Evolutionary conservation across 2,329 filamentous ascomycete genomes (phyloP).

Genomic region (Lecanicillium sp.): DNA sequence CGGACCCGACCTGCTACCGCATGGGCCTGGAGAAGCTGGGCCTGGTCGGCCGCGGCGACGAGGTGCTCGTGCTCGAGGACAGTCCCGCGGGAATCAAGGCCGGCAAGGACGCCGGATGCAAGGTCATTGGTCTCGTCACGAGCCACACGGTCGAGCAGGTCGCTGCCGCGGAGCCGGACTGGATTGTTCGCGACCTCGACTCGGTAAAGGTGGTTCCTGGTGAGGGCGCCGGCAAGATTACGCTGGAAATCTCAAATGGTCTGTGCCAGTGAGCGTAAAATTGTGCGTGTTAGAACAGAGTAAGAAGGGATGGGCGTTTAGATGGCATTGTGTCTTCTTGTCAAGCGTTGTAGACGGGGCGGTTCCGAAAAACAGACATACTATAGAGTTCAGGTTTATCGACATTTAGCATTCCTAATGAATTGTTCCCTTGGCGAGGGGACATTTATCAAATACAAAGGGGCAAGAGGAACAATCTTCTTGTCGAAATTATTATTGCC

Average conservation of each 20-base stretch:
- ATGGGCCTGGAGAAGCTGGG: slow-evolving; percentile 58
- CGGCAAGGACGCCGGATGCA: slow-evolving; percentile 80
- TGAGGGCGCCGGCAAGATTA: slow-evolving; percentile 50
- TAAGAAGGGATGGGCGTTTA: no score
- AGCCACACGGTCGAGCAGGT: slow-evolving; percentile 72
- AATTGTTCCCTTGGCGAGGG: no score
- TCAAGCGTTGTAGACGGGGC: no score
- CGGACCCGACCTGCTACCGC: slow-evolving; percentile 66
- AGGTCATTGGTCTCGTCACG: slow-evolving; percentile 76
- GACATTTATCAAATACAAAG: no score
- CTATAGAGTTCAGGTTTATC: no score
- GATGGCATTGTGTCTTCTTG: no score
- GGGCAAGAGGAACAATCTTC: no score
- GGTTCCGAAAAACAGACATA: no score
- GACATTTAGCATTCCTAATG: no score
- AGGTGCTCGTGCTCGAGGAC: slow-evolving; percentile 76
- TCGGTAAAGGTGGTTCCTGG: slow-evolving; percentile 59
- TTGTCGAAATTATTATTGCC: no score
- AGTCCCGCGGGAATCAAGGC: slow-evolving; percentile 77
- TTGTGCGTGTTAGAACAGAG: no score
- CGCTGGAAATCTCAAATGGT: slow-evolving; percentile 60
- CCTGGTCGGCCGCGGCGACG: slow-evolving; percentile 36
- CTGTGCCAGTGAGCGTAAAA: slow-evolving; percentile 20
- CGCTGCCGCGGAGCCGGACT: slow-evolving; percentile 71
- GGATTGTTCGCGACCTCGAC: slow-evolving; percentile 72